These are phyloP conservation scores for Pestalotiopsis sp. DNA, from an alignment of 2,329 filamentous ascomycete species.

Conservation along the genomic window DNA sequence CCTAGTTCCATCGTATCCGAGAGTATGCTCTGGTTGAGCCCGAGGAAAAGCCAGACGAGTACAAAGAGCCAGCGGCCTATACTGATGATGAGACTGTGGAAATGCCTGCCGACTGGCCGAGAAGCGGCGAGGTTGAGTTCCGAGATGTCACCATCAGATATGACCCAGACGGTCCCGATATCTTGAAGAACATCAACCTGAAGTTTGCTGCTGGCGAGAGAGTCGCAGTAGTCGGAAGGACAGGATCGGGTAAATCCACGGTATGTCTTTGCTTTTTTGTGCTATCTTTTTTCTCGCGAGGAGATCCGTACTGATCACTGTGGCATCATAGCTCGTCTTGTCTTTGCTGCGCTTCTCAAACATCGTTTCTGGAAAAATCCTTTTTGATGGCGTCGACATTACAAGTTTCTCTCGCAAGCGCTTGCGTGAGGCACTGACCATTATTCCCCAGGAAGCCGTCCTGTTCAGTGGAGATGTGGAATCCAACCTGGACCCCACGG, in stretches of 20 bases:
- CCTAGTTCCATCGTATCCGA: conserved; percentile 50
- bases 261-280: conserved; percentile 45
- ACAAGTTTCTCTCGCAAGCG: conserved; percentile 51
- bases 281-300: neutral
- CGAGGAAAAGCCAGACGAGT: conserved; percentile 47
- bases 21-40: conserved; percentile 51
- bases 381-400: conserved; percentile 60
- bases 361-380: conserved; percentile 53
- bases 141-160: conserved; percentile 55
- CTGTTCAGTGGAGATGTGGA: conserved; percentile 55
- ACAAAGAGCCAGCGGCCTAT: conserved; percentile 42
- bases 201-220: conserved; percentile 68
- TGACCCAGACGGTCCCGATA: conserved; percentile 46
- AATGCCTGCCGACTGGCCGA: conserved; percentile 48
- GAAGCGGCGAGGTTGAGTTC: conserved; percentile 51
- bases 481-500: conserved; percentile 67
- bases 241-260: conserved; percentile 83
- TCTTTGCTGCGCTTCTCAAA: conserved; percentile 59
- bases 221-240: conserved; percentile 80
- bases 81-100: conserved; percentile 39
- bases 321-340: conserved; percentile 45
- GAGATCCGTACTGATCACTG: conserved; percentile 9
- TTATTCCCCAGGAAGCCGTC: conserved; percentile 63
- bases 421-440: conserved; percentile 57
- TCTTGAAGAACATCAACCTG: conserved; percentile 54